Evolutionary conservation across 306 rosid genomes (phyloP), one percentile per base, ranked within the genome.

Genomic region (Rubus idaeus): DNA sequence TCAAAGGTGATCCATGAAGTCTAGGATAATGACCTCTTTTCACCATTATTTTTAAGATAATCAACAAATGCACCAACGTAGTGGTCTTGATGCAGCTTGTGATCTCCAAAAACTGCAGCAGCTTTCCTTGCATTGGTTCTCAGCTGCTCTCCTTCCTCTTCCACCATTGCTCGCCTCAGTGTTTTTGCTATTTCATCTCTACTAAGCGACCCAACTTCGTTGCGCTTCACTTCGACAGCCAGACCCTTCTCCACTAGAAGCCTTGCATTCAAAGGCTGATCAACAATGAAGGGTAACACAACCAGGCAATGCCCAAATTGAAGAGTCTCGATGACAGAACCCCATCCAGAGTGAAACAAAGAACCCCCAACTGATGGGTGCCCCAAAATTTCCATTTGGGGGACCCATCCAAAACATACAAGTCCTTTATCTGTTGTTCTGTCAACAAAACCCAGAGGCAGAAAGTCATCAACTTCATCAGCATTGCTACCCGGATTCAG

Each of bases 341-440:
- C 84, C 88, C 85, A 86, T 0, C 91, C 85, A 30, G 76, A 66
- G 42, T 88, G 91, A 80, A 86, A 77, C 62, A 88, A 10, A 13
- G 74, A 80, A 0, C 88, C 90, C 39, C 88, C 90, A 71, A 84
- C 74, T 17, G 87, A 80, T 16, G 77, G 74, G 69, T 88, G 88
- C 2, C 75, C 77, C 58, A 86, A 26, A 51, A 86, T 82, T 64
- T 84, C 68, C 60, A 61, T 21, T 41, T 88, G 89, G n/a, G 85
- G 87, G 12, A 49, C 76, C 88, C 88, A 84, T 0, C 84, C 81
- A 42, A 78, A 6, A 0, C 65, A 50, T 64, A 81, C 85, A 6
- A 74, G 11, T 68, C 89, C 86, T 58, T 67, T 81, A 2, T 57
- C 70, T 37, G 26, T 3, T 17, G 73, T 78, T 10, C 86, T 64